Evolutionary conservation across 2,329 filamentous ascomycete genomes (phyloP), one percentile per base, ranked within the genome.

Genomic region (Xylariaceae sp.): DNA sequence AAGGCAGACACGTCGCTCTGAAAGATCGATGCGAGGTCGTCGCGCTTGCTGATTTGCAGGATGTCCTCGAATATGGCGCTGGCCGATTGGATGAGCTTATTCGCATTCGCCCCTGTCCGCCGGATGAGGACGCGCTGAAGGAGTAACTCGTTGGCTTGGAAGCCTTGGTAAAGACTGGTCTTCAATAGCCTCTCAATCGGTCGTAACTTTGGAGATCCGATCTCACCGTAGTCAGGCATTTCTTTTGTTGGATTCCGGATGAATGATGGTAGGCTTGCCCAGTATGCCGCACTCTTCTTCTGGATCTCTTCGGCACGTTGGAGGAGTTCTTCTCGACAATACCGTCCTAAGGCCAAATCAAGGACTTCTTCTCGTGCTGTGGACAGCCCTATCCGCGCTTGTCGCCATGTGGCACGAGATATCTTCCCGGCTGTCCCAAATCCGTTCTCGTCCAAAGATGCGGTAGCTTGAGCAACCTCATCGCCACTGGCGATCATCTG

Each of bases 51-150:
- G 35, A 73, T 61, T 13, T 68, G 64, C 48, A 74, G 56, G 37
- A 74, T 68, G 53, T 74, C 72, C 47, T 67, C 60, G 50, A 74
- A 66, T 50, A 72, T 71, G 15, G 60, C 59, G 18, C 67, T 67
- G 15, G 73, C 72, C 7, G 62, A 65, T 11, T 65, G 62, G 44
- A 73, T 68, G 13, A 74, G 68, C 60, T 64, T 68, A 45, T 73
- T 71, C 23, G 70, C 67, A 17, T 64, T 71, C 1, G 69, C 71
- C 2, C 71, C 72, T 10, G 71, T 68, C 61, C 69, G 71, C 55
- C 71, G 71, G 23, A 74, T 72, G 35, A 73, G 58, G 2, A 74
- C 68, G 10, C 71, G 67, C 61, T 73, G 70, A 8, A 73, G 67
- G 3, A 73, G 66, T n/a, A 73, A 60, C 48, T 72, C 65, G 57